Evolutionary conservation across 2,329 filamentous ascomycete genomes (phyloP).

Genomic region (Cucurbitaria berberidis): DNA sequence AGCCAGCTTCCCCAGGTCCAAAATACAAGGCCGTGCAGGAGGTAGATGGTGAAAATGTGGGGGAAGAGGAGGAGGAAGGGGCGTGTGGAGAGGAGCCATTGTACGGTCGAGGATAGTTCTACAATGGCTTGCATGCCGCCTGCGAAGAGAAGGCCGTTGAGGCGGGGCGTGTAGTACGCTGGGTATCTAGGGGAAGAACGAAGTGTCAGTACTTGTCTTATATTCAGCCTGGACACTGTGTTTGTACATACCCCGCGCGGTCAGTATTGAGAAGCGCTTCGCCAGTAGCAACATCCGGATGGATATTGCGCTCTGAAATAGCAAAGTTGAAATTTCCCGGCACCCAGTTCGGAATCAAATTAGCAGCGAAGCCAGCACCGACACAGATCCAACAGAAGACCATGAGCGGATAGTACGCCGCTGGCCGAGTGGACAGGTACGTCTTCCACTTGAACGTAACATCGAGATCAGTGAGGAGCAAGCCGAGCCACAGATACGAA

Average conservation of each 20-base stretch:
- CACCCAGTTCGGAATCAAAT: slow-evolving; percentile 47
- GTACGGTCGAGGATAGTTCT: slow-evolving; percentile 44
- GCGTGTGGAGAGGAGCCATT: slow-evolving; percentile 51
- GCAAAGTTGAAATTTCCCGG: slow-evolving; percentile 45
- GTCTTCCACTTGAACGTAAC: slow-evolving; percentile 54
- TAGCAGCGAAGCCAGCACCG: slow-evolving; percentile 43
- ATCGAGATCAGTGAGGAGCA: slow-evolving; percentile 55
- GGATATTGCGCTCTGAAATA: slow-evolving; percentile 51
- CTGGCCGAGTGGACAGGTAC: slow-evolving; percentile 45
- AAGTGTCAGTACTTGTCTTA: neutral
- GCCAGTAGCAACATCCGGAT: slow-evolving; percentile 51
- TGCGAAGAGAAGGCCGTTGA: slow-evolving; percentile 54
- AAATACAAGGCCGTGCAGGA: slow-evolving; percentile 57
- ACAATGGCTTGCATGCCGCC: slow-evolving; percentile 47
- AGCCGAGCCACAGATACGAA: slow-evolving; percentile 54
- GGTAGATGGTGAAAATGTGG: slow-evolving; percentile 59
- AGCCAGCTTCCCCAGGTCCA: slow-evolving; percentile 51
- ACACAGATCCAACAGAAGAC: slow-evolving; percentile 39
- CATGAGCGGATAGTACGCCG: slow-evolving; percentile 48
- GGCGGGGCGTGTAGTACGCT: slow-evolving; percentile 52
- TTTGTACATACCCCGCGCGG: slow-evolving; percentile 23
- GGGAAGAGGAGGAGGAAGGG: slow-evolving; percentile 53
- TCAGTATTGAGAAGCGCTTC: slow-evolving; percentile 44
- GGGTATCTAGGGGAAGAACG: slow-evolving; percentile 39
- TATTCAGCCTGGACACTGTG: neutral